phyloP scores from a whole-genome alignment of 495 filamentous ascomycete genomes.

The Hypoxylon lenormandii region DNA sequence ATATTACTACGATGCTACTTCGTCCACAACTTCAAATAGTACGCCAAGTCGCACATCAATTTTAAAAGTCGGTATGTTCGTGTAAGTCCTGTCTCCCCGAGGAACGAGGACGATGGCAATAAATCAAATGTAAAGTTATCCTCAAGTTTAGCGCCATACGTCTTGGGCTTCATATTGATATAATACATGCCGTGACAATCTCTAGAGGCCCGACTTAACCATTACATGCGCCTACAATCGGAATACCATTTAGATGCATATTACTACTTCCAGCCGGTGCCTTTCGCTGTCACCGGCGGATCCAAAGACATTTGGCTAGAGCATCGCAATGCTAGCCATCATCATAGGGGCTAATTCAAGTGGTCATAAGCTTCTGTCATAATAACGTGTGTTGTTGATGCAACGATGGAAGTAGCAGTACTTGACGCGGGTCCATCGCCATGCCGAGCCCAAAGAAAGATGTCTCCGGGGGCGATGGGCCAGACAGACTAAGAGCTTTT shows the following conservation, averaged over 20 bases:
- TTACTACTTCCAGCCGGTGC: neutral
- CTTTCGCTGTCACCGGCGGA: conserved; percentile 4
- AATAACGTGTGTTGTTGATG: conserved; percentile 35
- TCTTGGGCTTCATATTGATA: too few relatives aligned
- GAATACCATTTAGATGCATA: too few relatives aligned
- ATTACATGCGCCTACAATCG: too few relatives aligned
- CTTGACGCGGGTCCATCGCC: conserved; percentile 51
- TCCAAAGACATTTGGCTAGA: neutral
- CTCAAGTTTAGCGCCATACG: too few relatives aligned
- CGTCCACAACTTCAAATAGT: conserved; percentile 1
- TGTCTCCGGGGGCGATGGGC: too few relatives aligned
- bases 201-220: too few relatives aligned
- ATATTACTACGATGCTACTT: conserved; percentile 28
- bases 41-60: conserved; percentile 4
- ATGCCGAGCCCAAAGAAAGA: conserved; percentile 38
- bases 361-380: neutral
- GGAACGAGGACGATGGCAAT: neutral
- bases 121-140: too few relatives aligned
- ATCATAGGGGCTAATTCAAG: too few relatives aligned
- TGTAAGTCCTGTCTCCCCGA: neutral
- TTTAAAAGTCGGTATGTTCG: neutral
- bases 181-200: too few relatives aligned
- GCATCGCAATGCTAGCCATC: too few relatives aligned
- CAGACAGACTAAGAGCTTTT: too few relatives aligned
- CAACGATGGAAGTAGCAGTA: conserved; percentile 4